Conservation (phyloP, 2,329 filamentous ascomycete genomes). For the Aspergillus chevalieri region DNA sequence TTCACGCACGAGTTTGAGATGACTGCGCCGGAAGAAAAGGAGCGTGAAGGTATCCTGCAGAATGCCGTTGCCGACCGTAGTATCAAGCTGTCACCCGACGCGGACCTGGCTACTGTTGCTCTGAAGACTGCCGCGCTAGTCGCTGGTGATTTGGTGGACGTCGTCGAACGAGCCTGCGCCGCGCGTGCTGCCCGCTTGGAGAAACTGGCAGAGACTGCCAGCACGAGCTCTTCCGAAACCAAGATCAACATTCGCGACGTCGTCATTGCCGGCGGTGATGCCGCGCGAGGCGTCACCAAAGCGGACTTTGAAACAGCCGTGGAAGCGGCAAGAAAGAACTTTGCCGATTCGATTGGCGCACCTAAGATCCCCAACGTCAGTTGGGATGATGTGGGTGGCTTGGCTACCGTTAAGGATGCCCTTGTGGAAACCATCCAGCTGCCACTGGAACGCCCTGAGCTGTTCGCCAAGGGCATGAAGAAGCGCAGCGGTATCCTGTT, state of each 20-base stretch:
- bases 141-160: slow-evolving; percentile 87
- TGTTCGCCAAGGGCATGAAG: slow-evolving; percentile 97
- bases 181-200: slow-evolving; percentile 72
- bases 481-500: slow-evolving; percentile 98
- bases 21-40: slow-evolving; percentile 82
- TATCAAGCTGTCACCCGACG: slow-evolving; percentile 70
- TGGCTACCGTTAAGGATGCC: slow-evolving; percentile 93
- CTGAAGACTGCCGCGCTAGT: slow-evolving; percentile 94
- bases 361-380: slow-evolving; percentile 96
- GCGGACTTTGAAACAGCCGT: slow-evolving; percentile 88
- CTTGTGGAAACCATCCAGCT: slow-evolving; percentile 94
- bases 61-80: slow-evolving; percentile 71
- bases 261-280: slow-evolving; percentile 77
- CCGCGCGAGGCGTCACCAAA: slow-evolving; percentile 70
- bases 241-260: slow-evolving; percentile 69
- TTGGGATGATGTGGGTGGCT: slow-evolving; percentile 92
- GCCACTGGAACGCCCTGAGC: slow-evolving; percentile 80
- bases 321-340: slow-evolving; percentile 93
- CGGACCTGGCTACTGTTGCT: slow-evolving; percentile 77
- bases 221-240: slow-evolving; percentile 18
- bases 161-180: slow-evolving; percentile 81
- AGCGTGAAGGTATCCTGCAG: slow-evolving; percentile 79
- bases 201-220: slow-evolving; percentile 50
- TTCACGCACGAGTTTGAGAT: slow-evolving; percentile 97
- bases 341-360: slow-evolving; percentile 92